phyloP scores from a whole-genome alignment of 1,284 basidiomycete species.

The Hemileia vastatrix region DNA sequence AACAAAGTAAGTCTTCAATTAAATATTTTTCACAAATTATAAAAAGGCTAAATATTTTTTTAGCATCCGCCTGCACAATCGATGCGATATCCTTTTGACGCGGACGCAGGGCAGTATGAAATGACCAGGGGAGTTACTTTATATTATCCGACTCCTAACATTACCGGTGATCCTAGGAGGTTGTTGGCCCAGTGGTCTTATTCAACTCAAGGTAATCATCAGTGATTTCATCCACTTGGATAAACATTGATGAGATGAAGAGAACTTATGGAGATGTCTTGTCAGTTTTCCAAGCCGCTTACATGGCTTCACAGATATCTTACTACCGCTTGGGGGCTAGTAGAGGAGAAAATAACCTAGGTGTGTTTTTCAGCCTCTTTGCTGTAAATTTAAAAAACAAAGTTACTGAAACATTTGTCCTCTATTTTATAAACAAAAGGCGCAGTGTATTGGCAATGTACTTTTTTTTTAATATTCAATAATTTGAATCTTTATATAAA shows the following conservation, averaged over 20 bases:
- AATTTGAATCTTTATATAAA: not conserved
- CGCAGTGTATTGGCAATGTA: constrained; percentile 32
- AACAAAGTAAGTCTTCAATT: constrained; percentile 51
- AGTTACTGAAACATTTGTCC: constrained; percentile 19
- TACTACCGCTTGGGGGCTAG: constrained; percentile 56
- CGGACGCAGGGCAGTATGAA: constrained; percentile 29
- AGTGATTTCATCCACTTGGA: no score
- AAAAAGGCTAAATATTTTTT: no score
- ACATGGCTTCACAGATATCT: constrained; percentile 54
- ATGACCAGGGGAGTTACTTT: constrained; percentile 26
- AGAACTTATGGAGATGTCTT: constrained; percentile 56
- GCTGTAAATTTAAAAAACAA: constrained; percentile 30
- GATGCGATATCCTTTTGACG: constrained; percentile 31
- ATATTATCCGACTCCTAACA: constrained; percentile 23
- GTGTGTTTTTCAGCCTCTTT: constrained; percentile 54
- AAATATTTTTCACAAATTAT: no score
- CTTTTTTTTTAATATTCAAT: not conserved
- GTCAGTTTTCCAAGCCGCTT: constrained; percentile 53
- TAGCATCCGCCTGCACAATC: constrained; percentile 33
- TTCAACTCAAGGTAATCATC: constrained; percentile 28
- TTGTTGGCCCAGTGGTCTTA: constrained; percentile 26
- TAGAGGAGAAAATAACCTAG: constrained; percentile 54
- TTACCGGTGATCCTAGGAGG: constrained; percentile 1
- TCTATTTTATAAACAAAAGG: constrained; percentile 24
- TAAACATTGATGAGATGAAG: no score